Base-by-base conservation (phyloP, 306 rosid species). In the Cucumis melo region DNA sequence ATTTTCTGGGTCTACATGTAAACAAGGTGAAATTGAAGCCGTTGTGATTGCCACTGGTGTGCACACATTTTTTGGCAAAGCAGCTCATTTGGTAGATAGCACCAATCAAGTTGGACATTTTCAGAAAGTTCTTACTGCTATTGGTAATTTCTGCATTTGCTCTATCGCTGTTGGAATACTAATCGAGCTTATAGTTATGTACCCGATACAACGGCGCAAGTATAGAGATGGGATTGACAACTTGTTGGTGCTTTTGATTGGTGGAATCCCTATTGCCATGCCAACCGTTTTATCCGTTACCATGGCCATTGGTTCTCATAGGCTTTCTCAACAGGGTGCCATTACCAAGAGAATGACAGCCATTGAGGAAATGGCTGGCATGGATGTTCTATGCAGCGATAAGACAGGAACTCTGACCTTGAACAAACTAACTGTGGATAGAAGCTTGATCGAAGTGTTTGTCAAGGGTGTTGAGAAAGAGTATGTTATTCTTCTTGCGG, bases 341-440 rank as follows among this genome's bases (percentile, higher is more conserved):
- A 94, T 94, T 32, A 94, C 99, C 73, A 94, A 94, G 62, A 68
- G 99, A 74, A 94, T 94, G 99, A 94, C 99, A 17, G 99, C 99
- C 71, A 94, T 94, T 80, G 99, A 94, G 83, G 99, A 94, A 92
- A 94, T 94, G 99, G 99, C 99, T 53, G 99, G 99, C 77, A 94
- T 94, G 99, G 97, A 94, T 75, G 99, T 94, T 53, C 92, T 94
- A 51, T 94, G 99, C 86, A 94, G 99, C 87, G 99, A 94, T 78
- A 94, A 94, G 88, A 94, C 99, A 2, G 99, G 99, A 44, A 94
- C 99, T 54, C 84, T 94, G 50, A 94, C 99, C 54, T 78, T 94
- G 32, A 94, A 92, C 83, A 94, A 94, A 89, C 77, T 94, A 50
- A 68, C 87, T 53, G 99, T 94, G 57, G 99, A 94, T 77, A 86